Percentiles rank a stretch among this genome's conserved stretches.
Conservation (phyloP, 148 eudicot species). For the Drosera capensis region DNA sequence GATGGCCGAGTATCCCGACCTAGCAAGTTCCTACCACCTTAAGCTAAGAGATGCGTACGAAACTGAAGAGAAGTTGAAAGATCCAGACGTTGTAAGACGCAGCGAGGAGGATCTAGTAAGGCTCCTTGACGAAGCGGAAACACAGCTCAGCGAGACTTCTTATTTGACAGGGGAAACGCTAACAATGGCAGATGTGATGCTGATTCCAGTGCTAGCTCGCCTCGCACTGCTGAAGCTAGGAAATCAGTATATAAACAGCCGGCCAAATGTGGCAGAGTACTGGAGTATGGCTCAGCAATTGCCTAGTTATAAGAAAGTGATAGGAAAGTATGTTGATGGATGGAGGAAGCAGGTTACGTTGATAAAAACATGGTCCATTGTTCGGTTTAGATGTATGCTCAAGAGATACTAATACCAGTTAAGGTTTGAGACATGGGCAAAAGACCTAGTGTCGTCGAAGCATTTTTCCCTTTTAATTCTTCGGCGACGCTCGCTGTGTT, state of each 20-base stretch:
- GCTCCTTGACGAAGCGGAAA: conserved; percentile 75
- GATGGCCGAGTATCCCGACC: conserved; percentile 80
- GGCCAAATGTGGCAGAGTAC: conserved; percentile 54
- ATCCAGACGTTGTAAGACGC: conserved; percentile 35
- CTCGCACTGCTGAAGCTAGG: conserved; percentile 44
- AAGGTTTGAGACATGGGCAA: too few relatives aligned
- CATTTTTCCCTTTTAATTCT: too few relatives aligned
- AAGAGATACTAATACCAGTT: conserved; percentile 41
- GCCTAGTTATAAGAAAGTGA: conserved; percentile 67
- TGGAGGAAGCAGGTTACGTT: conserved; percentile 65
- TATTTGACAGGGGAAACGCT: conserved; percentile 66
- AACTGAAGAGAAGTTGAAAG: conserved; percentile 54
- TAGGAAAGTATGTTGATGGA: conserved; percentile 63
- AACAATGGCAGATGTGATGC: conserved; percentile 64
- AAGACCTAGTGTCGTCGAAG: too few relatives aligned
- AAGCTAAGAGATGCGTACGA: conserved; percentile 66
- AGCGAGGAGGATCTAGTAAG: conserved; percentile 51
- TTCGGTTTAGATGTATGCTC: conserved; percentile 44
- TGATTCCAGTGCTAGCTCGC: conserved; percentile 59
- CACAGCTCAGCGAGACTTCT: conserved; percentile 29
- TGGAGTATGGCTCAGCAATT: conserved; percentile 56
- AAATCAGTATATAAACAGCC: conserved; percentile 35
- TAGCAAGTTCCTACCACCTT: conserved; percentile 67
- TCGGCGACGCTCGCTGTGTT: too few relatives aligned
- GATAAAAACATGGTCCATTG: conserved; percentile 56